Evolutionary conservation across 2,329 filamentous ascomycete genomes (phyloP), one percentile per base, ranked within the genome.

Genomic region (Nemania sp.): DNA sequence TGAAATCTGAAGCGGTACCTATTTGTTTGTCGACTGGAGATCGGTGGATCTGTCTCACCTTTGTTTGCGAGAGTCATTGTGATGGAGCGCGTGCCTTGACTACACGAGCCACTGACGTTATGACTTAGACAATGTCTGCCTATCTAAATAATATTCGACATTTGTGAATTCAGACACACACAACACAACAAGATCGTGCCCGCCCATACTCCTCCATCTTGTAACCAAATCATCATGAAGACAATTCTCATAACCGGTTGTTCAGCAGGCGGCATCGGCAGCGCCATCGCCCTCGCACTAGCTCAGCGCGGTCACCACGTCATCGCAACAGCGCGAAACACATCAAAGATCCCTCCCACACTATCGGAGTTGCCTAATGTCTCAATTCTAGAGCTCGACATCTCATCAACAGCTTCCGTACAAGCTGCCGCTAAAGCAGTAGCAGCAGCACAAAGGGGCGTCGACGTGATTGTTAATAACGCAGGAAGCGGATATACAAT

Each of bases 381-480:
- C 14, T 22, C 28, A 1, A 3, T 31, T 0, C 30, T 56, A 1
- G 11, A 8, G 1, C 15, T 56, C 4, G 52, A 59, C 6, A 45
- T 59, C 0, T 22, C 40, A 5, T 49, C 33, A 1, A 1, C 24
- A 1, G 44, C 43, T 1, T 53, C 44, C 0, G 11, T 59, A 8
- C 17, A 39, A 4, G 7, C 8, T 3, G 31, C 39, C 2, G 43
- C 43, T 7, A 5, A 20, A 17, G 42, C 19, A 5, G 51, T 49
- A 3, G 22, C 22, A 5, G 3, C 37, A 15, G 41, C 12, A 7
- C 36, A 24, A 2, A 15, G 37, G 8, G 30, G n/a, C 7, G 36
- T 60, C 5, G 51, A 60, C 39, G 31, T 49, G 3, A 31, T 55
- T 7, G 9, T 60, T 5, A 60, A 57, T 22, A 60, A 57, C 22